Evolutionary conservation across 306 rosid species (phyloP), one percentile per base, ranked within the genome.

Genomic region (Fragaria nilgerrensis): DNA sequence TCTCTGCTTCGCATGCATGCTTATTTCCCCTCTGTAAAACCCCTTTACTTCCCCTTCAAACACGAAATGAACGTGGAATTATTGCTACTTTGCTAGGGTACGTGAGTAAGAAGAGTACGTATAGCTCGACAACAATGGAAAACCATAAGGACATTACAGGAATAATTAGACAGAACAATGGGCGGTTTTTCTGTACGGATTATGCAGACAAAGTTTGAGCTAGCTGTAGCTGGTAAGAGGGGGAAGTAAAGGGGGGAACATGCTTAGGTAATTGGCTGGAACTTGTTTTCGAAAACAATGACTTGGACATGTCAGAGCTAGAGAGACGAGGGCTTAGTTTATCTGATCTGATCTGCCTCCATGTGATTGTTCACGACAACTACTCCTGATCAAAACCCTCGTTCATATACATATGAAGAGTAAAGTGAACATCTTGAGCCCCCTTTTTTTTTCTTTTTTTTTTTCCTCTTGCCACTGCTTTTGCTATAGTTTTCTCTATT

Each of bases 221-320:
- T 69, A 78, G 80, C 22, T 69, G 80, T 70, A 68, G 32, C 79
- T 70, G 61, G 66, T 62, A 75, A 80, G 62, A 74, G 39, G 61
- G 78, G 66, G 84, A 81, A 69, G 66, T 69, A 83, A 70, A 82
- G 64, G 86, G 13, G 88, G 82, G 87, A 85, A 88, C 92, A 89
- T 74, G 85, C 89, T 80, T 84, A 75, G 87, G 86, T 86, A 62
- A 29, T 78, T 83, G 70, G 67, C 64, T 22, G 85, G 86, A 83
- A 87, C 85, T 86, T 39, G 86, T 72, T 87, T 80, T 79, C 78
- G 80, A 82, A 84, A 88, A 87, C 82, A 84, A 81, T 88, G 90
- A 90, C 87, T 86, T 84, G 82, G 96, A 87, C 92, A 88, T 90
- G 91, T 90, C 91, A 88, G 89, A 81, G 76, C 36, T 32, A 32